Base-by-base conservation (phyloP, 2,329 filamentous ascomycete genomes). In the Scedosporium minutisporum region DNA sequence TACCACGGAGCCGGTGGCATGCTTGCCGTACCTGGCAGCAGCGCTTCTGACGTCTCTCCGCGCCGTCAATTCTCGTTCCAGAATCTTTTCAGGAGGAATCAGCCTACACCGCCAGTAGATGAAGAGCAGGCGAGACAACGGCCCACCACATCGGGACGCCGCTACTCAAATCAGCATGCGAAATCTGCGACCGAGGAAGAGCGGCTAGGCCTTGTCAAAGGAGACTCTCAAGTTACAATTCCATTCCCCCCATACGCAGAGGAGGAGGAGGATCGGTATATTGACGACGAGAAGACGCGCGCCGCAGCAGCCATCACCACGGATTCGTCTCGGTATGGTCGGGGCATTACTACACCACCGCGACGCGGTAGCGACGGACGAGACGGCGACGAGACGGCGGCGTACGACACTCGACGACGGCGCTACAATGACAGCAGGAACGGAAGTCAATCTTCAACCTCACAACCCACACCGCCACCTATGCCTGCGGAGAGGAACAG, bases 51-150 rank as follows among this genome's bases (percentile, higher is more conserved):
- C 3, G 84, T 82, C 62, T 77, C 78, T 33, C 84, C 88, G 10
- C 83, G 79, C 66, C 83, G 93, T 64, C 91, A 96, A 71, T 99
- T 97, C 76, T 96, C 90, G 18, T 97, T 97, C 79, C 88, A 93
- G 66, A 91, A 89, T 67, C 86, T 96, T 61, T 95, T 97, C 74
- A 68, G 71, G 62, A 72, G 72, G 42, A 70, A 69, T 21, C 65
- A 69, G n/a, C 57, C 55, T 7, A 6, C 78, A 78, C 64, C 82
- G 87, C 59, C 76, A 80, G 67, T 79, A 78, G 66, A 66, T 69
- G 58, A 67, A 73, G 61, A 67, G 67, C 58, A 64, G 70, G 65
- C 71, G 41, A 60, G 66, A 18, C 53, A 25, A 12, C n/a, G 33
- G 10, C 58, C 57, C 58, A 12, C 38, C 9, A 23, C 16, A n/a